Conservation (phyloP, 805 yeast genomes). For the Schwanniomyces polymorphus region DNA sequence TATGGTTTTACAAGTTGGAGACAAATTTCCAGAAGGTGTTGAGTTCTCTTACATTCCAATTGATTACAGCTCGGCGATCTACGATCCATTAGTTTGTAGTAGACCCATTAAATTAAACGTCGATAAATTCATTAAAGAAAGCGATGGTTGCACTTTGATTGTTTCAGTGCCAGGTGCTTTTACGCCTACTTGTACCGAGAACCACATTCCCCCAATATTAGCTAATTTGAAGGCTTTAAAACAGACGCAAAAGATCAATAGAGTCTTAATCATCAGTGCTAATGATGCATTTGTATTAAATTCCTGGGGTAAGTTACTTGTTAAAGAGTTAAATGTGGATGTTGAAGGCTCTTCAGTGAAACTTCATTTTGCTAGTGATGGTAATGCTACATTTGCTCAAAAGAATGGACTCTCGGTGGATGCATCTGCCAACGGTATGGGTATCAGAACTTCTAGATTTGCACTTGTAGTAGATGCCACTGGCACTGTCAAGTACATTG, state of each 20-base stretch:
- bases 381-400: conserved; percentile 32
- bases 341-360: conserved; percentile 28
- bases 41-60: conserved; percentile 40
- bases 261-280: conserved; percentile 36
- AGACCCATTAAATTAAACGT: conserved; percentile 32
- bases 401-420: conserved; percentile 31
- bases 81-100: conserved; percentile 34
- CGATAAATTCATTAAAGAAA: conserved; percentile 27
- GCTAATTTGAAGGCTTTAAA: conserved; percentile 26
- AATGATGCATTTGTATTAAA: conserved; percentile 44
- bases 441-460: conserved; percentile 40
- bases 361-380: conserved; percentile 37
- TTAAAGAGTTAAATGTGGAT: conserved; percentile 19
- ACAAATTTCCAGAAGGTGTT: conserved; percentile 31
- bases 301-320: conserved; percentile 45
- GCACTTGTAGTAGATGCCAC: conserved; percentile 33
- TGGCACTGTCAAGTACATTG: conserved; percentile 31
- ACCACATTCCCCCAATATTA: conserved; percentile 42
- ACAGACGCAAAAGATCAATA: conserved; percentile 26
- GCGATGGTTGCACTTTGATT: conserved; percentile 25
- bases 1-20: conserved; percentile 21
- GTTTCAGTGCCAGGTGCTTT: conserved; percentile 67
- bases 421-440: conserved; percentile 35
- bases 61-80: conserved; percentile 22
- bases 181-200: conserved; percentile 59